Evolutionary conservation across 805 yeast species (phyloP), one percentile per base, ranked within the genome.

Genomic region (Wickerhamomyces silvicola): DNA sequence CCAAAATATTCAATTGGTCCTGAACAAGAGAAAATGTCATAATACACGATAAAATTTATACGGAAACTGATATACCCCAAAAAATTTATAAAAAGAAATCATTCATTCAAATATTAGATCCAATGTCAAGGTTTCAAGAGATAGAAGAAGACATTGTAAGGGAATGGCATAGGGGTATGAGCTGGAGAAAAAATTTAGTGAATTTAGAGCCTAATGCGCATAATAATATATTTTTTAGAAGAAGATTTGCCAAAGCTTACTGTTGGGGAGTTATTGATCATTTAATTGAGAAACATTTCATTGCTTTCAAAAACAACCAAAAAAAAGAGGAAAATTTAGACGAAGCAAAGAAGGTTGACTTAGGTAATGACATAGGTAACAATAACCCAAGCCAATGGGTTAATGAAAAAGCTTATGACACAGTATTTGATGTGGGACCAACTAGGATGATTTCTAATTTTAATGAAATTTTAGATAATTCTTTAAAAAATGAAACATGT

Each of bases 241-340:
- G 88, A 47, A 57, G 79, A 34, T 81, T 80, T 56, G 68, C 84
- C 2, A 83, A 83, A 59, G 92, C 90, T 0, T 82, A 76, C 56
- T 94, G 94, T 1, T 83, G 94, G 94, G 76, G 74, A 1, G 84
- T 81, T 1, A 61, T 82, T 28, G 87, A 81, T 37, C 92, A 81
- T 50, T 49, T 83, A 38, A 71, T 78, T 2, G 61, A 64, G 10
- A 65, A 69, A 30, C 92, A 83, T 59, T 83, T 83, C 53, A 49
- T 37, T 7, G 33, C 9, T n/a, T 48, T 46, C 10, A 5, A 24
- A 11, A 36, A 42, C 25, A 33, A 35, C 8, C 9, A 31, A 8
- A 36, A 30, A 10, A 41, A 41, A 22, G 24, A 31, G 10, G 43
- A 39, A 3, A 26, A 20, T 5, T 20, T 39, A 5, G 26, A 24